phyloP scores from a whole-genome alignment of 352 stramenopile genomes.

The Phytopythium vexans region DNA sequence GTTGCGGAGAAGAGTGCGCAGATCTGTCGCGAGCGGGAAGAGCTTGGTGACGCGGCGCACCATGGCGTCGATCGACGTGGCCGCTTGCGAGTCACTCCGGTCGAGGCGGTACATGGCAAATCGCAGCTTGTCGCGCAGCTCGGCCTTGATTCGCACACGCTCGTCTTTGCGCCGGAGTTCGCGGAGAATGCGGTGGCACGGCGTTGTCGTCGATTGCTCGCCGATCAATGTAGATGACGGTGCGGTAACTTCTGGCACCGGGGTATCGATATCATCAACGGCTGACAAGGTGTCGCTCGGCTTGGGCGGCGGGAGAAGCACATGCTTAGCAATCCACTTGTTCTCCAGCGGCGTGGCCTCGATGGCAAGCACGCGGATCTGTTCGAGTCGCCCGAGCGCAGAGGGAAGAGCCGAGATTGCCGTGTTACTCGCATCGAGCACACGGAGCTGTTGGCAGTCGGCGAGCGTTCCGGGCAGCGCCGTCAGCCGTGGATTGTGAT shows the following conservation, averaged over 20 bases:
- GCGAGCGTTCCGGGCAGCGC: constrained; percentile 49
- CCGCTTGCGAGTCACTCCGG: constrained; percentile 20
- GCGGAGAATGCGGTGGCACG: constrained; percentile 46
- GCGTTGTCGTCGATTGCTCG: constrained; percentile 7
- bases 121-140: constrained; percentile 53
- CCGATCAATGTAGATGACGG: neutral
- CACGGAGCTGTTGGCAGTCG: constrained; percentile 58
- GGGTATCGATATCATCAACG: constrained; percentile 4
- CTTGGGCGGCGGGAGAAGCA: constrained; percentile 24
- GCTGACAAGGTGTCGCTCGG: neutral
- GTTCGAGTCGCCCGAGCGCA: constrained; percentile 59
- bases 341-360: constrained; percentile 60
- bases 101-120: constrained; percentile 61
- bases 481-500: constrained; percentile 73
- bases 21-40: constrained; percentile 56
- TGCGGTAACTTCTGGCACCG: neutral
- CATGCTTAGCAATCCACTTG: constrained; percentile 51
- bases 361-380: constrained; percentile 73
- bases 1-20: constrained; percentile 83
- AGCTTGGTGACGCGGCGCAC: constrained; percentile 55
- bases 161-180: constrained; percentile 68
- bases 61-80: constrained; percentile 23
- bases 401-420: constrained; percentile 53
- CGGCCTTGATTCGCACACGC: constrained; percentile 47
- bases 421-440: constrained; percentile 76